Conservation (phyloP, 2,329 filamentous ascomycete genomes). For the Colletotrichum karsti region DNA sequence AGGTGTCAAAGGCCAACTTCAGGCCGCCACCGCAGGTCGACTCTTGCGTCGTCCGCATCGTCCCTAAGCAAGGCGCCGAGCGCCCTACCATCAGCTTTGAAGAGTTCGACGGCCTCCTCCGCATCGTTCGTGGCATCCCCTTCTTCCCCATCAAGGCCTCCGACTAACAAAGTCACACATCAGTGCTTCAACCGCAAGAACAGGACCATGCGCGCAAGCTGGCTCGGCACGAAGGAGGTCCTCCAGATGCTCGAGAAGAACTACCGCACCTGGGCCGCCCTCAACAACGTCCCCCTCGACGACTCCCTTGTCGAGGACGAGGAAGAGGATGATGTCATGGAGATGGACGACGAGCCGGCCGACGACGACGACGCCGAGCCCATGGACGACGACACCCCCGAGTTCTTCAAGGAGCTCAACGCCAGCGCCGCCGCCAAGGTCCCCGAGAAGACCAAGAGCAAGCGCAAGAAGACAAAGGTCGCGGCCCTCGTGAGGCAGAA, state of each 20-base stretch:
- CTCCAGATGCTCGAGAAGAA: slow-evolving; percentile 84
- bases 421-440: slow-evolving; percentile 43
- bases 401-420: slow-evolving; percentile 80
- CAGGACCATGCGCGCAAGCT: slow-evolving; percentile 82
- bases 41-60: slow-evolving; percentile 87
- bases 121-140: slow-evolving; percentile 65
- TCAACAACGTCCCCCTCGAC: slow-evolving; percentile 82
- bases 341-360: slow-evolving; percentile 51
- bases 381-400: slow-evolving; percentile 77
- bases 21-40: slow-evolving; percentile 94
- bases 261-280: slow-evolving; percentile 89
- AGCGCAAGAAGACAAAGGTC: slow-evolving; percentile 82
- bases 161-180: neutral
- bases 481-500: slow-evolving; percentile 86
- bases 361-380: slow-evolving; percentile 62
- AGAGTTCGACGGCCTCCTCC: slow-evolving; percentile 91
- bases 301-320: slow-evolving; percentile 60
- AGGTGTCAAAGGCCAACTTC: slow-evolving; percentile 72
- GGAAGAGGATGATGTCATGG: slow-evolving; percentile 49
- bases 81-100: slow-evolving; percentile 90
- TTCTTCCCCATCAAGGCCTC: too few relatives aligned
- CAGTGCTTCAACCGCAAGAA: slow-evolving; percentile 76
- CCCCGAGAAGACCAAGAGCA: slow-evolving; percentile 67
- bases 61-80: slow-evolving; percentile 80
- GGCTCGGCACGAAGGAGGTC: slow-evolving; percentile 82